These are phyloP conservation scores for Blastocladiella emersonii DNA, from an alignment of 371 early-diverging fungal species.

Conservation along the genomic window DNA sequence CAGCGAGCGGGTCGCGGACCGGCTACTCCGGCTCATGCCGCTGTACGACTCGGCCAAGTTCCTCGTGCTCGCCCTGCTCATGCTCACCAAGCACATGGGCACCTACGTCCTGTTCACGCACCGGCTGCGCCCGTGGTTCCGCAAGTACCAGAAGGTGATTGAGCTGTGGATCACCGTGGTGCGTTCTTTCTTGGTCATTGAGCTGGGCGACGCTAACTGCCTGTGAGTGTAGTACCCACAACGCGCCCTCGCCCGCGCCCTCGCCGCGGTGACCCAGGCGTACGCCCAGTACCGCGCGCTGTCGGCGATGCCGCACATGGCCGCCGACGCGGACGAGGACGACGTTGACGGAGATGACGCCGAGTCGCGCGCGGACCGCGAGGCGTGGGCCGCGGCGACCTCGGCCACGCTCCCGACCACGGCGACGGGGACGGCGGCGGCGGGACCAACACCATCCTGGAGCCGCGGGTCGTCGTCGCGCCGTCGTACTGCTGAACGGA, in stretches of 20 bases:
- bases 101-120: background rate
- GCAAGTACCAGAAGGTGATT: background rate
- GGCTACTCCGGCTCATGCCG: background rate
- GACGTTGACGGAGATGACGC: background rate
- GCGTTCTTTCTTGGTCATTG: background rate
- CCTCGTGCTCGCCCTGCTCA: background rate
- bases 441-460: too few species aligned
- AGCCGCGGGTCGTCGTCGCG: too few species aligned
- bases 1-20: background rate
- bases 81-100: background rate
- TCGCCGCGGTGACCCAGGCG: background rate
- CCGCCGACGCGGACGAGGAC: background rate
- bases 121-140: background rate
- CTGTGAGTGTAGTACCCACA: background rate
- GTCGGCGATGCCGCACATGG: background rate
- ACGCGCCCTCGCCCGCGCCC: background rate
- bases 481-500: too few species aligned
- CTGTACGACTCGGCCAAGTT: background rate
- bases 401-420: too few species aligned
- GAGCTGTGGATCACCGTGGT: background rate
- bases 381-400: too few species aligned
- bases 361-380: too few species aligned
- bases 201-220: too few species aligned
- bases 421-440: too few species aligned
- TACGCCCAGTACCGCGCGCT: background rate